Evolutionary conservation across 495 filamentous ascomycete genomes (phyloP), one percentile per base, ranked within the genome.

Genomic region (Talaromyces trachyspermus): DNA sequence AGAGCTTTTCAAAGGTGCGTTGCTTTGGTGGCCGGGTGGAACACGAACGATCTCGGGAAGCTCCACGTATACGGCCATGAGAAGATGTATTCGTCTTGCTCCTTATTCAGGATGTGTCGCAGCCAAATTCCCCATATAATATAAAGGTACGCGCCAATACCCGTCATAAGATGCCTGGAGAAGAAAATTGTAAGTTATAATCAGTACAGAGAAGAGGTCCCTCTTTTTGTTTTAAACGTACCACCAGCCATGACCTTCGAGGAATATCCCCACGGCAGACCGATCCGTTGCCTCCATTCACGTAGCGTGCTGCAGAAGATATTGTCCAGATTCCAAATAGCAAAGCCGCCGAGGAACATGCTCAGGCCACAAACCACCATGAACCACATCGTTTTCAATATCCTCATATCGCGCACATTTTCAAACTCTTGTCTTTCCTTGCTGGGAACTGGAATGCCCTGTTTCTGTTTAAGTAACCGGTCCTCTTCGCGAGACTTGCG

Each of bases 241-340:
- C 91, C 92, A 98, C 92, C 92, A 97, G 9, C 89, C 92, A 70
- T 98, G 92, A 0, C 89, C 91, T 64, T 97, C 92, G 2, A 95
- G 68, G 9, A 96, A 47, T 7, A 94, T 75, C 91, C 87, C 92
- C 92, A 98, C 0, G 92, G 92, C 33, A 97, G 68, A 17, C 84
- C 83, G 29, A 96, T 64, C 42, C 76, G 60, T 46, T 82, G 79
- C 51, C 90, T 79, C 80, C 84, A 89, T 10, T 46, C 54, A 8
- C 83, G 75, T 43, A 96, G 66, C n/a, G 67, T 73, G 20, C 71
- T 69, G 61, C 92, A 98, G 58, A 83, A 95, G 43, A 72, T 60
- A 49, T 88, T 95, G 55, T 98, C 92, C 54, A 96, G 53, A 46
- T 75, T 83, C 92, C 92, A 98, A 40, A 98, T 78, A 4, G 70